Percentiles rank a stretch among this genome's conserved stretches.
phyloP scores from a whole-genome alignment of 208 protist species.

The Tritrichomonas foetus region DNA sequence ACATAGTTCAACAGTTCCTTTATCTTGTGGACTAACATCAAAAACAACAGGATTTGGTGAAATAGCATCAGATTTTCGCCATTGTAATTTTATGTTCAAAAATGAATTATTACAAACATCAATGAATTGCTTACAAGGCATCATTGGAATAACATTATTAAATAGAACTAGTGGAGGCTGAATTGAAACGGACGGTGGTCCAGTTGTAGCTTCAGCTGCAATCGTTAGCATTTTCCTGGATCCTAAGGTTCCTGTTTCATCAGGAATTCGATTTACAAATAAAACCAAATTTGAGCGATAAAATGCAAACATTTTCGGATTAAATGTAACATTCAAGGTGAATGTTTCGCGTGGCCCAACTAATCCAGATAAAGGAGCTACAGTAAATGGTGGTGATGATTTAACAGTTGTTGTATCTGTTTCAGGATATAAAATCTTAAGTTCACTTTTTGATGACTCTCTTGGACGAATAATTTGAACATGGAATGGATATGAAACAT shows the following conservation, averaged over 20 bases:
- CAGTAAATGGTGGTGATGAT: not conserved
- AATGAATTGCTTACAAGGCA: not conserved
- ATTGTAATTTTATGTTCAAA: not conserved
- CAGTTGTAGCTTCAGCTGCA: not conserved
- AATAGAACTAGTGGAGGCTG: not conserved
- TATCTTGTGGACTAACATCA: not conserved
- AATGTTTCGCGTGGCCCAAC: not conserved
- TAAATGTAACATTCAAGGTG: not conserved
- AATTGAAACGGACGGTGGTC: not conserved
- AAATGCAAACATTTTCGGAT: not conserved
- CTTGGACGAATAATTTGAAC: not conserved
- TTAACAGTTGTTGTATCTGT: not conserved
- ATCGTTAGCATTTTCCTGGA: conserved; percentile 20
- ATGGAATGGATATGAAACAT: conserved; percentile 24
- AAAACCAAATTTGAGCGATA: not conserved
- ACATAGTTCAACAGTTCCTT: not conserved
- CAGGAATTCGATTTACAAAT: conserved; percentile 14
- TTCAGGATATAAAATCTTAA: not conserved
- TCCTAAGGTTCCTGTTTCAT: not conserved
- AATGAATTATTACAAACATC: not conserved
- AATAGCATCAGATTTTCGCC: not conserved
- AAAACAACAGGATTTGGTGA: not conserved
- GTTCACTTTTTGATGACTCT: not conserved
- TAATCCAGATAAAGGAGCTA: not conserved
- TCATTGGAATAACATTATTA: not conserved